Base-by-base conservation (phyloP, 192 early-diverging fungal genomes). In the Polychytrium aggregatum region DNA sequence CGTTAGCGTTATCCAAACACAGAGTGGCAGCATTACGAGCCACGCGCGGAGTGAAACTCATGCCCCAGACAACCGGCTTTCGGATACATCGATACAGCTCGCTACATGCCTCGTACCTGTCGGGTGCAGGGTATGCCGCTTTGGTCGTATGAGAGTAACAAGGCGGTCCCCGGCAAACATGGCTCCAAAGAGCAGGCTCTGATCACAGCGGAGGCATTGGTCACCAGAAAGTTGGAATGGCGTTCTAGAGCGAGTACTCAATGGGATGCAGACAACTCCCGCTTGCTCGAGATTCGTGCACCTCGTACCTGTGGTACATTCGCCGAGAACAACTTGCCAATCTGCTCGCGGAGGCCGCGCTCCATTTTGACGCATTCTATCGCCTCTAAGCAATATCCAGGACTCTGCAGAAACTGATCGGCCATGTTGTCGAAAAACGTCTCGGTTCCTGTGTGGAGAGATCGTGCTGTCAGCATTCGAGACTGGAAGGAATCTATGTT, bases 81-180 rank as follows among this genome's bases (percentile, higher is more conserved):
- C n/a, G n/a, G n/a, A n/a, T n/a, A n/a, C n/a, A n/a, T n/a, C n/a
- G n/a, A n/a, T n/a, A n/a, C n/a, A n/a, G n/a, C n/a, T n/a, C n/a
- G n/a, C n/a, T n/a, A n/a, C n/a, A n/a, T n/a, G n/a, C n/a, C n/a
- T 1, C 18, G 34, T 60, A 78, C 72, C 76, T 17, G 76, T 63
- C 2, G 90, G 80, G 58, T 91, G 85, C 48, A 97, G 59, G 42
- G 81, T 85, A 49, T 84, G 76, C 33, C 79, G 82, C 43, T 79
- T 79, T 0, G 83, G 85, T 30, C 85, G 65, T 47, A 90, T 28
- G 10, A 87, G 53, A 0, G 83, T 83, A 14, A 91, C 75, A 35
- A 92, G 64, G 45, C 84, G 79, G 42, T 79, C 82, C 30, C 82
- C 78, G 0, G 89, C 72, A 14, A 88, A 59, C 16, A 93, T 59